These are phyloP conservation scores for Brassica incana DNA, from an alignment of 345 rosid species.

Conservation along the genomic window DNA sequence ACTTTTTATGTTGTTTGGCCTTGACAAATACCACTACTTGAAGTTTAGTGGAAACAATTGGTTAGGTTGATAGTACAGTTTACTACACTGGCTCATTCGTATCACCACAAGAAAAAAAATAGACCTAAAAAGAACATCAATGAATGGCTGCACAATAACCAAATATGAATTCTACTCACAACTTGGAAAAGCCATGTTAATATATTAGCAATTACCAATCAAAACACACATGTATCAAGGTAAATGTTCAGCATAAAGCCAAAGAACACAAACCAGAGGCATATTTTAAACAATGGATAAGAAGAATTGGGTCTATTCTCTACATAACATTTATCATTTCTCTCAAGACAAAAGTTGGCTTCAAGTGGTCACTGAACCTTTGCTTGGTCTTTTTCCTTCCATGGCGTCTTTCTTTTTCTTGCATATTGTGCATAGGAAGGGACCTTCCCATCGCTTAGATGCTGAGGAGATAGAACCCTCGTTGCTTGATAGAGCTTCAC, in stretches of 20 bases:
- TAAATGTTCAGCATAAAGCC: slow-evolving; percentile 13
- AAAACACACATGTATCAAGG: slow-evolving; percentile 18
- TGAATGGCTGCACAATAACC: slow-evolving; percentile 1
- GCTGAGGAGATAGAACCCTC: slow-evolving; percentile 68
- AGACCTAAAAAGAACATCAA: background rate
- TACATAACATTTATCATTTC: slow-evolving; percentile 28
- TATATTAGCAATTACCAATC: slow-evolving; percentile 28
- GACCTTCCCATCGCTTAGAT: slow-evolving; percentile 91
- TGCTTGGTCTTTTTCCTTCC: slow-evolving; percentile 92
- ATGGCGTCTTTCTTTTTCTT: slow-evolving; percentile 95
- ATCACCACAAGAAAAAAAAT: background rate
- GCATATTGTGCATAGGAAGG: slow-evolving; percentile 81
- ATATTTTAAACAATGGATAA: slow-evolving; percentile 34
- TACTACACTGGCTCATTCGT: background rate
- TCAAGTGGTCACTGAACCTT: slow-evolving; percentile 48
- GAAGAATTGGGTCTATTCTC: slow-evolving; percentile 35
- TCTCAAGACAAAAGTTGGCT: background rate
- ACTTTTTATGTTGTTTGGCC: background rate
- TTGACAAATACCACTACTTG: background rate
- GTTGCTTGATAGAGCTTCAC: slow-evolving; percentile 58
- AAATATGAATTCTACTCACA: slow-evolving; percentile 30
- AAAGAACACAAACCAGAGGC: slow-evolving; percentile 24
- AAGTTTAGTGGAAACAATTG: background rate
- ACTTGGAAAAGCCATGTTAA: slow-evolving; percentile 26
- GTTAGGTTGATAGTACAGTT: background rate